These are phyloP conservation scores for Trichoderma gamsii DNA, from an alignment of 495 filamentous ascomycete genomes.

Conservation along the genomic window DNA sequence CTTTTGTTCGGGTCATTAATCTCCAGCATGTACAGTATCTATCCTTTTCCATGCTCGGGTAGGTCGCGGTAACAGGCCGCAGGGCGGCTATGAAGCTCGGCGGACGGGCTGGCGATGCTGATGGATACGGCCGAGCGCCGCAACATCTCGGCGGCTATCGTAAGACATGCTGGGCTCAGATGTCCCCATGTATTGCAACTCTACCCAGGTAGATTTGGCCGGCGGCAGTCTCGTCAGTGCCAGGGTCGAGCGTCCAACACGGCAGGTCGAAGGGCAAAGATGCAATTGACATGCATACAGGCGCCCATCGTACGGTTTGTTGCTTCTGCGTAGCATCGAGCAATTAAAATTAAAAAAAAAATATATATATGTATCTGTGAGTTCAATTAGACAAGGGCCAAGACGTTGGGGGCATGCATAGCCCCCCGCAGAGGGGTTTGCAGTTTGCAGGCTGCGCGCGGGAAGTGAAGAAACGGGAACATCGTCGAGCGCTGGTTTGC, in stretches of 20 bases:
- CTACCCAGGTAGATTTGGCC: neutral
- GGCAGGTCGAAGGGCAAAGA: neutral
- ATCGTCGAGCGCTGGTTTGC: conserved; percentile 4
- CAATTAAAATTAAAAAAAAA: neutral
- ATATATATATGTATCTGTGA: too few species aligned
- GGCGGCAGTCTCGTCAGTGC: neutral
- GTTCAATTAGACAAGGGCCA: neutral
- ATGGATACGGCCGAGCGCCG: conserved; percentile 7
- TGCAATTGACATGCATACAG: neutral
- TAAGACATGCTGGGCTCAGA: neutral
- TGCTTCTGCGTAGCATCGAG: neutral
- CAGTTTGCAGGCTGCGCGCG: neutral
- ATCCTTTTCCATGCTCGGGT: neutral
- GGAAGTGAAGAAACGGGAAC: neutral
- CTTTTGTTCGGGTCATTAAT: neutral
- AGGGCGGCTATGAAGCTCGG: neutral
- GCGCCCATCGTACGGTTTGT: neutral
- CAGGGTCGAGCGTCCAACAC: neutral
- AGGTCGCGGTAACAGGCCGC: neutral
- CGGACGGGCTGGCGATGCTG: neutral
- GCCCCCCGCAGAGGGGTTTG: conserved; percentile 9
- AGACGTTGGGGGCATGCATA: neutral
- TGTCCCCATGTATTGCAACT: too few species aligned
- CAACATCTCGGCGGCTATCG: conserved; percentile 1
- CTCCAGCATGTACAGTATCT: neutral